These are phyloP conservation scores for Wallacemonas rigidus DNA, from an alignment of 208 protist genomes.

Conservation along the genomic window DNA sequence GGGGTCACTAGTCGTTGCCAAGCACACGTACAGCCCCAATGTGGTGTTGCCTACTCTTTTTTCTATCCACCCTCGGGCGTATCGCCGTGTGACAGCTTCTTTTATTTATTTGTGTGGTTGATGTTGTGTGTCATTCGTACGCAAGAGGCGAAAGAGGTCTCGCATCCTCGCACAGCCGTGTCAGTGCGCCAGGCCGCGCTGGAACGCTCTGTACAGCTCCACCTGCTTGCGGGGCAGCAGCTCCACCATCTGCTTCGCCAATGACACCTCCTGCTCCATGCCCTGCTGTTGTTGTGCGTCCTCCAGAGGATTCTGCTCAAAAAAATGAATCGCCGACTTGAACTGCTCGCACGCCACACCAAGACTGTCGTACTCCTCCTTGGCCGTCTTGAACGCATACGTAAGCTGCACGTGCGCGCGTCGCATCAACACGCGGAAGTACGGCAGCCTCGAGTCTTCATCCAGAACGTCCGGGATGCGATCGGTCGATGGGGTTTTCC, in stretches of 20 bases:
- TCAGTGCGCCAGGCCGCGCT: slow-evolving; percentile 27
- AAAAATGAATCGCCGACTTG: slow-evolving; percentile 63
- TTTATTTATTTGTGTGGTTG: no score
- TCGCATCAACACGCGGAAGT: slow-evolving; percentile 78
- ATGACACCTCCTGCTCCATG: slow-evolving; percentile 49
- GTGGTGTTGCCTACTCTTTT: no score
- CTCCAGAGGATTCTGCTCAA: slow-evolving; percentile 40
- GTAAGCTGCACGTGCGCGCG: slow-evolving; percentile 64
- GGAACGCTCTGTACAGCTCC: slow-evolving; percentile 59
- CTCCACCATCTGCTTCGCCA: slow-evolving; percentile 71
- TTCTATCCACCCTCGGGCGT: no score
- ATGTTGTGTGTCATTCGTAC: no score
- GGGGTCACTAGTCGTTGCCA: no score
- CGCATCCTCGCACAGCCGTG: no score
- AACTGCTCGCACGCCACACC: slow-evolving; percentile 46
- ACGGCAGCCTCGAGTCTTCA: slow-evolving; percentile 73
- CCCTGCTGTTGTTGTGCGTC: slow-evolving; percentile 15
- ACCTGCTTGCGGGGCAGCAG: slow-evolving; percentile 77
- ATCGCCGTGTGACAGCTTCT: no score
- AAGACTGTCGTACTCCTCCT: slow-evolving; percentile 85
- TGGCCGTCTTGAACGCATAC: slow-evolving; percentile 39
- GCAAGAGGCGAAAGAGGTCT: no score
- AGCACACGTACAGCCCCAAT: no score
- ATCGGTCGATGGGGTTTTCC: slow-evolving; percentile 50
- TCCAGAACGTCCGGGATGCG: slow-evolving; percentile 64